phyloP scores from a whole-genome alignment of 441 rosid genomes.

The Euphorbia schlechtendalii region DNA sequence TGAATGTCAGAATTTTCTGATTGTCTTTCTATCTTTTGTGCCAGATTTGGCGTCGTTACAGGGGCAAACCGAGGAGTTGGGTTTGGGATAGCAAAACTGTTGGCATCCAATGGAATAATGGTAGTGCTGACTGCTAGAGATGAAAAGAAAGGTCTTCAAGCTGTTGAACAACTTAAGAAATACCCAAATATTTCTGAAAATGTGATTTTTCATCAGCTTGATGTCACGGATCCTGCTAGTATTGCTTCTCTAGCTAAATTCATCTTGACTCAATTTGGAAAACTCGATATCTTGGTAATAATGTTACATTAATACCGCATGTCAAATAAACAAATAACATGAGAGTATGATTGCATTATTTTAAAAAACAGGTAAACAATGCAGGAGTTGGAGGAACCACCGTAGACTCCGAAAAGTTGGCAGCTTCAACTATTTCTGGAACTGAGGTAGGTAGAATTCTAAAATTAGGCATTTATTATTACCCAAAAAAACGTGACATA shows the following conservation, averaged over 20 bases:
- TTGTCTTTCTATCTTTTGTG: too few relatives aligned
- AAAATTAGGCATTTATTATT: too few relatives aligned
- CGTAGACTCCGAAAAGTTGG: slow-evolving; percentile 13
- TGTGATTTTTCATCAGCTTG: slow-evolving; percentile 33
- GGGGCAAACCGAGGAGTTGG: slow-evolving; percentile 41
- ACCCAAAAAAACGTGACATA: too few relatives aligned
- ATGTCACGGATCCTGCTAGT: slow-evolving; percentile 26
- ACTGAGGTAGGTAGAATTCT: background rate
- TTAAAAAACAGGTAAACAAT: slow-evolving; percentile 34
- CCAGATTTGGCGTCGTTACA: slow-evolving; percentile 31
- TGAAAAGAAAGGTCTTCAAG: slow-evolving; percentile 29
- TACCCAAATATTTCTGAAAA: slow-evolving; percentile 2
- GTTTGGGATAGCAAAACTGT: slow-evolving; percentile 23
- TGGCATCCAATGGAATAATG: slow-evolving; percentile 25
- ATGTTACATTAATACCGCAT: too few relatives aligned
- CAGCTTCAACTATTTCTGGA: background rate
- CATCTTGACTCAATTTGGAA: slow-evolving; percentile 26
- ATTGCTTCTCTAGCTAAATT: slow-evolving; percentile 26
- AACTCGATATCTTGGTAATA: slow-evolving; percentile 7
- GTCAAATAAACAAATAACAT: too few relatives aligned
- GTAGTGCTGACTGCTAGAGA: slow-evolving; percentile 35
- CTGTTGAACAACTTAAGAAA: slow-evolving; percentile 24
- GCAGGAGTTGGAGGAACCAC: slow-evolving; percentile 42
- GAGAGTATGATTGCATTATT: too few relatives aligned
- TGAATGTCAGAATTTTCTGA: too few relatives aligned